A percentile compares a stretch with the other conserved stretches of the same genome.
Evolutionary conservation across 805 yeast genomes (phyloP).

Genomic region (Kuraishia molischiana): DNA sequence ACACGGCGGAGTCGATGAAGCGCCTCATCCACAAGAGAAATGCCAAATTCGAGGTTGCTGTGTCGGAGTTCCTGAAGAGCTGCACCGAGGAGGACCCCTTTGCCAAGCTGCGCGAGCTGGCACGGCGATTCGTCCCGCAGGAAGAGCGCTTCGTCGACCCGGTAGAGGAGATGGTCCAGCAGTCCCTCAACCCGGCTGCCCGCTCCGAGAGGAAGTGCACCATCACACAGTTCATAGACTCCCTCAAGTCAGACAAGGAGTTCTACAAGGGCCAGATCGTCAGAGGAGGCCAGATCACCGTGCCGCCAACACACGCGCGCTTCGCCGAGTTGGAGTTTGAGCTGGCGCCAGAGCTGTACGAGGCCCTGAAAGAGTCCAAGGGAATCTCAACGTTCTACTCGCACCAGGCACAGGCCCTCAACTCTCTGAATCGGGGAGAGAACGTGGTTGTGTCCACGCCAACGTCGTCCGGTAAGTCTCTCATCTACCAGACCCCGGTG

Average conservation of each 20-base stretch:
- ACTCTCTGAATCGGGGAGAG: conserved; percentile 40
- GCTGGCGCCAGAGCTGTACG: conserved; percentile 39
- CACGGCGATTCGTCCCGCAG: conserved; percentile 34
- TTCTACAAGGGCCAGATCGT: conserved; percentile 59
- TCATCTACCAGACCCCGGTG: conserved; percentile 86
- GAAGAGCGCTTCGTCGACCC: conserved; percentile 48
- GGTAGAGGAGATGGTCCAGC: conserved; percentile 41
- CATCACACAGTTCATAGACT: conserved; percentile 38
- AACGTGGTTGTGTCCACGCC: conserved; percentile 89
- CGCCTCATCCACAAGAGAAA: conserved; percentile 51
- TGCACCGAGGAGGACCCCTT: conserved; percentile 31
- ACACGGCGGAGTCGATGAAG: conserved; percentile 47
- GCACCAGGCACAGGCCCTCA: conserved; percentile 78
- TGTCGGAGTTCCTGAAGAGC: conserved; percentile 25
- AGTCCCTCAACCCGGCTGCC: conserved; percentile 6
- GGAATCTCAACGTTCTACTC: conserved; percentile 49
- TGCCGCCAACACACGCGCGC: conserved; percentile 34
- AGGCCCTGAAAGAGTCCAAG: conserved; percentile 39
- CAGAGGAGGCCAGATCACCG: conserved; percentile 31
- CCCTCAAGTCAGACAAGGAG: conserved; percentile 27
- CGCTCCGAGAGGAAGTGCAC: conserved; percentile 25
- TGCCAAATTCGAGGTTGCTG: conserved; percentile 34
- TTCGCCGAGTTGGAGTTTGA: conserved; percentile 31
- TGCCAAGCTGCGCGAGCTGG: conserved; percentile 23
- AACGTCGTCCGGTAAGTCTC: conserved; percentile 92